A percentile compares a stretch with the other conserved stretches of the same genome.
Evolutionary conservation across 306 rosid species (phyloP).

Genomic region (Trifolium subterraneum): DNA sequence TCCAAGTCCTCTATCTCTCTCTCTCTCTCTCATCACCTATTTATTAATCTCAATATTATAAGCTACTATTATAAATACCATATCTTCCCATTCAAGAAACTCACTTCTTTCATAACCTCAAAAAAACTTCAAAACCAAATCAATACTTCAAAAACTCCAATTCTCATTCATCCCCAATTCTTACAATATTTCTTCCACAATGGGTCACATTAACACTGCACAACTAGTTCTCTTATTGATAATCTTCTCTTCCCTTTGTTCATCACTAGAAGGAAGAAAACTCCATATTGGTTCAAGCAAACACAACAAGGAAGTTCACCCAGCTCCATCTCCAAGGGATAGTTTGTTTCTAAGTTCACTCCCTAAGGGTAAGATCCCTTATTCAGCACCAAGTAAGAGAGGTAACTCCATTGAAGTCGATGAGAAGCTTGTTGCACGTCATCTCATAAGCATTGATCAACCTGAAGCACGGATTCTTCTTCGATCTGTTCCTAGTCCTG

Average conservation of each 20-base stretch:
- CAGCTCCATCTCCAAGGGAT: constrained; percentile 38
- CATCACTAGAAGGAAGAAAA: constrained; percentile 58
- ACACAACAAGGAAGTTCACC: constrained; percentile 4
- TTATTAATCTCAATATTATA: background rate
- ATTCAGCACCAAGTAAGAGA: constrained; percentile 76
- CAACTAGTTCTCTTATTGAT: constrained; percentile 46
- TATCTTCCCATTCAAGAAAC: background rate
- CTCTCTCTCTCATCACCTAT: background rate
- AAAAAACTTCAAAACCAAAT: background rate
- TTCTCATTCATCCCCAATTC: background rate
- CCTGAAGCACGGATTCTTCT: constrained; percentile 40
- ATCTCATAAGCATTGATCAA: constrained; percentile 57
- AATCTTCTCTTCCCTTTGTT: constrained; percentile 43
- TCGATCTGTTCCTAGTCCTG: constrained; percentile 86
- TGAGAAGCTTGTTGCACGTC: constrained; percentile 72
- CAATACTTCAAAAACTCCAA: background rate
- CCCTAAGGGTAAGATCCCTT: constrained; percentile 77
- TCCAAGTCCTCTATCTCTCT: constrained; percentile 42
- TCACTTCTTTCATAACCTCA: constrained; percentile 1
- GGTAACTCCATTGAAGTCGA: constrained; percentile 62
- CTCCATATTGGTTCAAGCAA: constrained; percentile 40
- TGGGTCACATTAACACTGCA: constrained; percentile 55
- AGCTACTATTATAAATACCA: constrained; percentile 32
- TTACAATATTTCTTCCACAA: constrained; percentile 16
- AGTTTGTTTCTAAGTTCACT: constrained; percentile 62